Base-by-base conservation (phyloP, 768 basidiomycete species). In the Gymnopilus dilepis region DNA sequence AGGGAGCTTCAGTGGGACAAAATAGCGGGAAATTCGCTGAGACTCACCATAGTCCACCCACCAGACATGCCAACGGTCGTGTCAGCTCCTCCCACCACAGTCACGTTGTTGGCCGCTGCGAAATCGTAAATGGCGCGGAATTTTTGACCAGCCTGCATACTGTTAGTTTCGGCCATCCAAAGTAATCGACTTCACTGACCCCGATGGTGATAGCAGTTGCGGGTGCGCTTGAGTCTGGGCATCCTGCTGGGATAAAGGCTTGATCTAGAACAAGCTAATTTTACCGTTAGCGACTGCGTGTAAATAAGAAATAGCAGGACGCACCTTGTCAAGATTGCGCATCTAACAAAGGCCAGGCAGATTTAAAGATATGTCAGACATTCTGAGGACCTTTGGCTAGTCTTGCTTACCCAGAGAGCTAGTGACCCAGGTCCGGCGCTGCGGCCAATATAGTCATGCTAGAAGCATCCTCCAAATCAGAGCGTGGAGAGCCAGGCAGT, bases 171-270 rank as follows among this genome's bases (percentile, higher is more conserved):
- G 31, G 9, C 17, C 12, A 6, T 38, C 4, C 17, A 33, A 38
- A n/a, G 7, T 17, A 28, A 9, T 37, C 19, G n/a, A n/a, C 7
- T 17, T 8, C 28, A 61, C 63, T 60, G 28, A 73, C 64, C 22
- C 72, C 72, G 15, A 67, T 60, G 3, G 66, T 69, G 24, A 69
- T 61, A 13, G 65, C 67, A 21, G 64, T 63, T 5, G 53, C 58
- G 12, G 68, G 53, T 7, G 59, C 40, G 17, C 37, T 41, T 21
- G 48, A 48, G 17, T 41, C 41, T 17, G 61, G 17, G 50, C 65
- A 70, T 42, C 63, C 63, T n/a, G 56, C 60, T 6, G 69, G 64
- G 7, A 66, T 63, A 47, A 73, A 74, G 28, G 70, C 59, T 4
- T 64, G 65, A 17, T 72, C 61, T 66, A 75, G 53, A 6, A 37